Evolutionary conservation across 768 basidiomycete genomes (phyloP).

Genomic region (Panus rudis): DNA sequence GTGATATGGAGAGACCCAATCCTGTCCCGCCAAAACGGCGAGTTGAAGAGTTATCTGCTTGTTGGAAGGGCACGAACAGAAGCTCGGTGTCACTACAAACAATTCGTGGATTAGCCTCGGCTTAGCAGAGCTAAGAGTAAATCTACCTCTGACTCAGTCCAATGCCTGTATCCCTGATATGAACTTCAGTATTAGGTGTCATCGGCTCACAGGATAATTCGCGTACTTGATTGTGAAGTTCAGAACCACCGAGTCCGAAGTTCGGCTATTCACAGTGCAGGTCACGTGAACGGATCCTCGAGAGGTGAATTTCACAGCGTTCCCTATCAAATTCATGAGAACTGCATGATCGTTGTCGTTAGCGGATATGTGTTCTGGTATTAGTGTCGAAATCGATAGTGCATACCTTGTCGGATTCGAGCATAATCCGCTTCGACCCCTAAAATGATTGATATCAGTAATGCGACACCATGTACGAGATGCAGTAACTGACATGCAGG

Average conservation of each 20-base stretch:
- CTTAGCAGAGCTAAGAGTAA: background rate
- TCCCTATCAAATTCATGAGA: slow-evolving; percentile 72
- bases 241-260: slow-evolving; percentile 40
- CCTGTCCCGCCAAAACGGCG: slow-evolving; percentile 76
- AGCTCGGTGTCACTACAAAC: slow-evolving; percentile 48
- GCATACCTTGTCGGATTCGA: slow-evolving; percentile 63
- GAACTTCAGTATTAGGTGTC: background rate
- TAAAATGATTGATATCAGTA: slow-evolving; percentile 15
- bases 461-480: background rate
- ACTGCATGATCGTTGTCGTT: slow-evolving; percentile 30
- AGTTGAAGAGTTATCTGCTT: slow-evolving; percentile 74
- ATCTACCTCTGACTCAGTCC: slow-evolving; percentile 41
- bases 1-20: slow-evolving; percentile 65
- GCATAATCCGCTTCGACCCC: slow-evolving; percentile 72
- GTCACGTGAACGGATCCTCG: slow-evolving; percentile 56
- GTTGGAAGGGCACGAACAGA: slow-evolving; percentile 70
- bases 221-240: slow-evolving; percentile 61
- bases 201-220: background rate
- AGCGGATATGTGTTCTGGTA: background rate
- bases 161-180: slow-evolving; percentile 60
- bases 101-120: background rate
- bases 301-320: slow-evolving; percentile 70
- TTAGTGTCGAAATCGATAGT: too few species aligned
- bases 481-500: slow-evolving; percentile 43
- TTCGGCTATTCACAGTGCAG: slow-evolving; percentile 43